Base-by-base conservation (phyloP, 148 eudicot species). In the Pouteria glomerata region DNA sequence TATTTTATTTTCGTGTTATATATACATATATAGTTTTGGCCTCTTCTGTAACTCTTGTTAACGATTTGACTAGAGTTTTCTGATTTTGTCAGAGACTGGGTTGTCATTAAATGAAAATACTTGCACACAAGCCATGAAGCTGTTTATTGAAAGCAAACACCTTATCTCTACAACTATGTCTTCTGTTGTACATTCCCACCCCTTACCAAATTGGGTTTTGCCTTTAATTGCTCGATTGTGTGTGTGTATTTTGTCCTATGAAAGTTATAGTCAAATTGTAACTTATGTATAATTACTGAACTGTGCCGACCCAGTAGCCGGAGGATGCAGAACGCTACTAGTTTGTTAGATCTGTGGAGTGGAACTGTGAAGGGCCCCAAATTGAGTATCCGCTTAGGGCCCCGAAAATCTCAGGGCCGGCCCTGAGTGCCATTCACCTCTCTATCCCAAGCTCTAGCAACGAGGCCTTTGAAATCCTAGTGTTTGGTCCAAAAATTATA, bases 321-420 rank as follows among this genome's bases (percentile, higher is more conserved):
- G 97, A 91, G 50, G 97, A 88, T 68, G 73, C 83, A 53, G 93
- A 91, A 74, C 86, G 82, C 31, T 88, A 80, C 76, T 75, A 87
- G 88, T 88, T 86, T 82, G 89, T n/a, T n/a, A n/a, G n/a, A n/a
- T n/a, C n/a, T n/a, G n/a, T n/a, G n/a, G n/a, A n/a, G n/a, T n/a
- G n/a, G n/a, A n/a, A n/a, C n/a, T n/a, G n/a, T n/a, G n/a, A n/a
- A n/a, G n/a, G n/a, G n/a, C n/a, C n/a, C n/a, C n/a, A n/a, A n/a
- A n/a, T n/a, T n/a, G n/a, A n/a, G n/a, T n/a, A n/a, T n/a, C n/a
- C n/a, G n/a, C n/a, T n/a, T n/a, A n/a, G n/a, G n/a, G n/a, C n/a
- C n/a, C n/a, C n/a, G n/a, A n/a, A n/a, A n/a, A n/a, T n/a, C n/a
- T n/a, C n/a, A n/a, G n/a, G n/a, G n/a, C n/a, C n/a, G n/a, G n/a